A percentile compares a stretch with the other conserved stretches of the same genome.
Evolutionary conservation across 2,329 filamentous ascomycete genomes (phyloP).

Genomic region (Diaporthe vaccinii): DNA sequence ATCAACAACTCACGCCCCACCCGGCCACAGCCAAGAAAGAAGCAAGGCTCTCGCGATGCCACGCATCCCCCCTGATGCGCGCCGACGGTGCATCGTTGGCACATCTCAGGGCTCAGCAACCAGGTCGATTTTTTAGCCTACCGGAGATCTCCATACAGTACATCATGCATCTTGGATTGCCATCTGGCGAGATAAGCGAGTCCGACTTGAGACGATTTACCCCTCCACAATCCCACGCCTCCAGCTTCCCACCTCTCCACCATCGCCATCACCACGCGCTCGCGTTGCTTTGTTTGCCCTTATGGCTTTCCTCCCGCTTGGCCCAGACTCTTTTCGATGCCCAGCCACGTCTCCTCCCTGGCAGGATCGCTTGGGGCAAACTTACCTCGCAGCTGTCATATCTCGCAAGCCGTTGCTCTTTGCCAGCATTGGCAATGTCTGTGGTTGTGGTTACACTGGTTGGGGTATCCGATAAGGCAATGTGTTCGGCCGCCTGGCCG

Average conservation of each 20-base stretch:
- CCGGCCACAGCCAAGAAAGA: neutral
- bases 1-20: slow-evolving; percentile 13
- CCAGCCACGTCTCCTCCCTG: neutral
- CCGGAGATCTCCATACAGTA: slow-evolving; percentile 30
- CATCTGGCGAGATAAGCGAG: slow-evolving; percentile 33
- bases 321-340: neutral
- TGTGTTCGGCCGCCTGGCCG: slow-evolving; percentile 4
- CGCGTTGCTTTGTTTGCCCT: slow-evolving; percentile 9
- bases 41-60: slow-evolving; percentile 26
- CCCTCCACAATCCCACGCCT: slow-evolving; percentile 11
- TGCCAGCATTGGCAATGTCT: slow-evolving; percentile 8
- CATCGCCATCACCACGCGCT: neutral
- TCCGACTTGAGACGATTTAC: slow-evolving; percentile 6
- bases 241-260: neutral
- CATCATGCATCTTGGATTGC: slow-evolving; percentile 32
- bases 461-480: slow-evolving; percentile 12
- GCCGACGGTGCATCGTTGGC: neutral
- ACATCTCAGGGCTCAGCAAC: slow-evolving; percentile 3
- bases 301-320: neutral
- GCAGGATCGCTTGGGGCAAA: slow-evolving; percentile 17
- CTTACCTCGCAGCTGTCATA: slow-evolving; percentile 26
- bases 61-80: slow-evolving; percentile 7
- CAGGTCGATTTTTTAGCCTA: neutral
- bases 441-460: slow-evolving; percentile 19
- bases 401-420: slow-evolving; percentile 32